Base-by-base conservation (phyloP, 352 stramenopile species). In the Phytophthora aleatoria region DNA sequence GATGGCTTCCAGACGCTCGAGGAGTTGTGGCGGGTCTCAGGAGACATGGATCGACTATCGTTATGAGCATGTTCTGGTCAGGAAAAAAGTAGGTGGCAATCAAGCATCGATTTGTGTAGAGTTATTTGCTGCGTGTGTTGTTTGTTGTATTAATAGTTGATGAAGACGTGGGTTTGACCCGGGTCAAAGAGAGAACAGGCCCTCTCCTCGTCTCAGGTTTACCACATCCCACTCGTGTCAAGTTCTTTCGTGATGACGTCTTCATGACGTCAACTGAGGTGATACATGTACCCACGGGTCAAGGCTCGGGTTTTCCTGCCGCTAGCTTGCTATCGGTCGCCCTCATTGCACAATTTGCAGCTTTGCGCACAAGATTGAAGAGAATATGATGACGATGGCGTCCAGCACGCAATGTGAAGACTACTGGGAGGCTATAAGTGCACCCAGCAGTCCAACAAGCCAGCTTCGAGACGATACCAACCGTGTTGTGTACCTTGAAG, bases 1-100 rank as follows among this genome's bases (percentile, higher is more conserved):
- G 84, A 91, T 57, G 85, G 91, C 51, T 91, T 94, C 60, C 83
- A 91, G 65, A 88, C 78, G 50, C 76, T 94, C 43, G 83, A 92
- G 27, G 83, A 91, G 64, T 72, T 94, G 48, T 94, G 85, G 85
- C 82, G 85, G 39, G 85, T 94, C 50, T 94, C 85, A n/a, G 84
- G 81, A 52, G 85, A 94, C 53, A 92, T 94, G 85, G 85, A 90
- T 52, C 83, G 85, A 50, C 54, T 94, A 58, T 94, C 85, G 52
- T 78, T 94, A 76, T 94, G 65, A 85, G 58, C 33, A 33, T 47
- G 39, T 48, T 39, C 58, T 31, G 50, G 28, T 64, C 47, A 59
- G 50, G 45, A 61, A 55, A 56, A 42, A 30, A 52, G 44, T 71
- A 70, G 48, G 50, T 31, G 39, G 20, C 64, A 60, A 44, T 49